Base-by-base conservation (phyloP, 176 grass and related monocot species). In the Neostapfia colusana region DNA sequence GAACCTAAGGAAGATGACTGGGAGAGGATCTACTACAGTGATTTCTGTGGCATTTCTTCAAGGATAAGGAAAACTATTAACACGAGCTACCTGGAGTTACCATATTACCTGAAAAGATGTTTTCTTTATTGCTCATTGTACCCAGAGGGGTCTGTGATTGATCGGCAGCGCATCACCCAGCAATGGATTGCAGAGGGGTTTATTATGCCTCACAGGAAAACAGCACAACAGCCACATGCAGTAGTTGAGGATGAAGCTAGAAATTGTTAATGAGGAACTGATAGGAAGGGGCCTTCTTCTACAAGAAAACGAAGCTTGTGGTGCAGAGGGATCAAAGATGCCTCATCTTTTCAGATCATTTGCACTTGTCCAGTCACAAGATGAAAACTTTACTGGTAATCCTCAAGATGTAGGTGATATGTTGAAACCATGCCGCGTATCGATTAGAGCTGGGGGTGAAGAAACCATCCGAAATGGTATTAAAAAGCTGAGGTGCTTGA, bases 111-210 rank as follows among this genome's bases (percentile, higher is more conserved):
- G 66, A 93, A 87, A 54, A 68, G 84, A 14, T 93, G 90, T 38
- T 89, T 93, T 70, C 20, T 93, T 16, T 93, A 89, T 54, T 89
- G 79, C 13, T 76, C 83, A 1, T 84, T 93, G 38, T 87, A 84
- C 55, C 90, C 83, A 23, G 76, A 85, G 61, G 83, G 66, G 14
- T 76, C 53, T 84, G 59, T 81, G 10, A 81, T 93, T 43, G 40
- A 78, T 26, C 54, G 25, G 40, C 70, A 62, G 35, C 34, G 27
- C 63, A 78, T 89, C 63, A 87, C 65, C 10, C 50, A 63, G 27
- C 87, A 89, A 34, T 93, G 90, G 90, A 93, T 89, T 36, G 77
- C 84, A 0, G 84, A 86, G 64, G 84, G 78, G 2, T 86, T 86
- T 67, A 70, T 86, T 41, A 70, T 68, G 50, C 10, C 59, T 46